Conservation (phyloP, 2,329 filamentous ascomycete species). For the Alternaria triticimaculans region DNA sequence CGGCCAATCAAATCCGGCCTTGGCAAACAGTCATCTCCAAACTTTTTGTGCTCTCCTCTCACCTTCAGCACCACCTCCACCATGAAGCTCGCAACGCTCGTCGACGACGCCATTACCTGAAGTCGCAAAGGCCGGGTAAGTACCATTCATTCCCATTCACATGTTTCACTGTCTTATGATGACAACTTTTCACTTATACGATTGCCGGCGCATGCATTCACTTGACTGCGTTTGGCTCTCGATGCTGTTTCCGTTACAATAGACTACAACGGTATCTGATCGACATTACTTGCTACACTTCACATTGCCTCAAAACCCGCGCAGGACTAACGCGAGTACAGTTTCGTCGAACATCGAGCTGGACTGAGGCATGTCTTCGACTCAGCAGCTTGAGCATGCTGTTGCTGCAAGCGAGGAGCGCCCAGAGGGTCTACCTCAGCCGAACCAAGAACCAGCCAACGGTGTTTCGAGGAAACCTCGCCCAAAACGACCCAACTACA, state of each 20-base stretch:
- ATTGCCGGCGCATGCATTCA: constrained; percentile 37
- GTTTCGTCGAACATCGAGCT: constrained; percentile 17
- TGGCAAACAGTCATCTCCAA: constrained; percentile 13
- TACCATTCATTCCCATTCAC: not conserved
- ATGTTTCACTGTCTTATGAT: constrained; percentile 22
- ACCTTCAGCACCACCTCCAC: constrained; percentile 6
- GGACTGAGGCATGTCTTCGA: constrained; percentile 20
- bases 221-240: constrained; percentile 37
- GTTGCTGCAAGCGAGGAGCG: constrained; percentile 9
- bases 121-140: constrained; percentile 16
- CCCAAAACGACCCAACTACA: constrained; percentile 63
- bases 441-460: constrained; percentile 22
- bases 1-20: constrained; percentile 11
- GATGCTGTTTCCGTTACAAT: constrained; percentile 43
- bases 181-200: constrained; percentile 37
- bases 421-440: constrained; percentile 9
- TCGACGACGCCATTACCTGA: constrained; percentile 18
- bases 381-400: constrained; percentile 14
- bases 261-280: constrained; percentile 53
- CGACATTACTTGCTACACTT: constrained; percentile 3
- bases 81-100: constrained; percentile 17
- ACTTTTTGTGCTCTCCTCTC: constrained; percentile 10
- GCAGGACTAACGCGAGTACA: constrained; percentile 15
- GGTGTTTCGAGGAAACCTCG: constrained; percentile 34
- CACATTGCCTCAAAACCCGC: not conserved